Evolutionary conservation across 371 early-diverging fungal species (phyloP), one percentile per base, ranked within the genome.

Genomic region (Gilbertella persicaria): DNA sequence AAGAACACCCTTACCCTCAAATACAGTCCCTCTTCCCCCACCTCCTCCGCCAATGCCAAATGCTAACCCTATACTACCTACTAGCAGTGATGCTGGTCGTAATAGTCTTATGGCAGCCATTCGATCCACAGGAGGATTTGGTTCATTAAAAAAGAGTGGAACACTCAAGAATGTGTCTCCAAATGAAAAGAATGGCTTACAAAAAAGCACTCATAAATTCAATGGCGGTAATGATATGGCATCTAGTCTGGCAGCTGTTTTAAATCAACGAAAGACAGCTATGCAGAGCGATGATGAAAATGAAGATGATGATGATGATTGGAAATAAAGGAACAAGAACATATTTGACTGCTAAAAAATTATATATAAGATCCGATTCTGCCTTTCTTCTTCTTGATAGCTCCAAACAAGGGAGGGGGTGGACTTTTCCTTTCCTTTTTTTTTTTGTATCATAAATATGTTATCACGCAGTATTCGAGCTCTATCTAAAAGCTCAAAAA

Each of bases 261-360:
- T 74, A 28, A 42, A 64, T 28, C 62, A 64, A 39, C 60, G 74
- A 41, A 55, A 67, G 25, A 66, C 55, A 14, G 74, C 71, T 24
- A 59, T 74, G 63, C 65, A 70, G 24, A 67, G 67, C n/a, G 74
- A 74, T 45, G 64, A 64, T 44, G 71, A 70, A 28, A 63, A 63
- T 10, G 64, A 60, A 9, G 67, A 69, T 33, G 66, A 66, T 13
- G 53, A 52, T 36, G 39, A 39, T 42, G 65, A 64, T 28, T 64
- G 65, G 65, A 51, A 64, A 19, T 61, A 56, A 45, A 51, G 35
- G n/a, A n/a, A n/a, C n/a, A n/a, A n/a, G n/a, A n/a, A n/a, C n/a
- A n/a, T n/a, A n/a, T n/a, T n/a, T n/a, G n/a, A n/a, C n/a, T n/a
- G n/a, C n/a, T n/a, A n/a, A n/a, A n/a, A n/a, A n/a, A n/a, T n/a